Evolutionary conservation across 805 yeast species (phyloP), one percentile per base, ranked within the genome.

Genomic region (Candida argentea): DNA sequence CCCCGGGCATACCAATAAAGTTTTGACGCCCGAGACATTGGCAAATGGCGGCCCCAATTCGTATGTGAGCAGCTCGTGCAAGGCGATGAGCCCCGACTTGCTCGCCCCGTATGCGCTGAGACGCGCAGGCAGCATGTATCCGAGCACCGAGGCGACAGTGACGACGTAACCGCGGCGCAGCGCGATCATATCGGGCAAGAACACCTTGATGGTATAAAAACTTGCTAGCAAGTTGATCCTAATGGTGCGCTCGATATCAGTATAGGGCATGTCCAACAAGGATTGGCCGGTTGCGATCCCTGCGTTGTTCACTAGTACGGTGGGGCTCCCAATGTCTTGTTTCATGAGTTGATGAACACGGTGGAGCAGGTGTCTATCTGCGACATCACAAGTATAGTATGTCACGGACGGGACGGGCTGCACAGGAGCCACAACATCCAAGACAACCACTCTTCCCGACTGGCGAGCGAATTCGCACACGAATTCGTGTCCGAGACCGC

Each of bases 81-180:
- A 55, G 0, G 89, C 86, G 29, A 89, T 72, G 16, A 84, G 52
- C 0, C 93, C 96, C 0, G 94, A 77, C 48, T 89, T 89, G 10
- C 94, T 71, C 0, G 96, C 95, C 0, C 95, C 95, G 46, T 89
- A 89, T 0, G 81, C 81, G 25, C 77, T 76, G 32, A 84, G 61
- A 14, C 79, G 62, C 6, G 94, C 87, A 0, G 96, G 96, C 0
- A 91, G 68, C 62, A 82, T 66, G 37, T 78, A 76, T 0, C 95
- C 96, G 30, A 89, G 58, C 0, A 83, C 86, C 0, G 95, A 84
- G 0, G 93, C 84, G 22, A 89, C 61, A 3, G 86, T 82, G 18
- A 87, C 74, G 13, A 89, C 65, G 46, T 75, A 81, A 0, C 96
- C 95, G 25, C 89, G 57, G 32, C 65, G 59, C 13, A 46, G 34